A percentile compares a stretch with the other conserved stretches of the same genome.
Conservation (phyloP, 148 eudicot species). For the Camellia granthamiana region DNA sequence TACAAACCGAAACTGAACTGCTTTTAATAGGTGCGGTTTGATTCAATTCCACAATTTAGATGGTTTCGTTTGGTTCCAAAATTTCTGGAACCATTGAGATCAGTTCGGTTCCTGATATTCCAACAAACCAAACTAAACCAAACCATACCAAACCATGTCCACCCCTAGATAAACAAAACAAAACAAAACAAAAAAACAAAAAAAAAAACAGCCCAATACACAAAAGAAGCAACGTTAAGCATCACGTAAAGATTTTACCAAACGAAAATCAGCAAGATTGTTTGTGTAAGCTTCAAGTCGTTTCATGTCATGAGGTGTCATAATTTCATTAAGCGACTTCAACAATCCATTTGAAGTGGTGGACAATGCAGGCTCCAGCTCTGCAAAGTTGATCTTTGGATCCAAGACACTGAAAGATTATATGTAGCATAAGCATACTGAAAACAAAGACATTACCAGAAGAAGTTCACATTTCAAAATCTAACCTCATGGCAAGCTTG, state of each 20-base stretch:
- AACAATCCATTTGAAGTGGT: slow-evolving; percentile 33
- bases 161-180: not conserved
- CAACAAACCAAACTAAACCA: too few relatives aligned
- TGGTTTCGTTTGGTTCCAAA: not conserved
- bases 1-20: too few relatives aligned
- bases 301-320: slow-evolving; percentile 57
- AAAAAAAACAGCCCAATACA: not conserved
- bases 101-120: too few relatives aligned
- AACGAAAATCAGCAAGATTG: slow-evolving; percentile 59
- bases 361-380: slow-evolving; percentile 35
- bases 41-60: too few relatives aligned
- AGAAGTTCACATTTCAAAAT: slow-evolving; percentile 6
- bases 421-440: slow-evolving; percentile 11
- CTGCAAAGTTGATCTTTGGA: slow-evolving; percentile 69
- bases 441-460: not conserved
- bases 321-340: slow-evolving; percentile 33
- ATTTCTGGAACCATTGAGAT: too few relatives aligned
- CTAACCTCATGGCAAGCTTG: slow-evolving; percentile 97
- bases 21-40: too few relatives aligned
- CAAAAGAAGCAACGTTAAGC: not conserved
- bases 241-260: slow-evolving; percentile 40
- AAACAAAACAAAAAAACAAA: not conserved
- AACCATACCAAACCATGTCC: too few relatives aligned
- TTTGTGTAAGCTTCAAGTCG: slow-evolving; percentile 65
- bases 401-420: slow-evolving; percentile 62